Evolutionary conservation across 306 rosid genomes (phyloP).

Genomic region (Prunus mongolica): DNA sequence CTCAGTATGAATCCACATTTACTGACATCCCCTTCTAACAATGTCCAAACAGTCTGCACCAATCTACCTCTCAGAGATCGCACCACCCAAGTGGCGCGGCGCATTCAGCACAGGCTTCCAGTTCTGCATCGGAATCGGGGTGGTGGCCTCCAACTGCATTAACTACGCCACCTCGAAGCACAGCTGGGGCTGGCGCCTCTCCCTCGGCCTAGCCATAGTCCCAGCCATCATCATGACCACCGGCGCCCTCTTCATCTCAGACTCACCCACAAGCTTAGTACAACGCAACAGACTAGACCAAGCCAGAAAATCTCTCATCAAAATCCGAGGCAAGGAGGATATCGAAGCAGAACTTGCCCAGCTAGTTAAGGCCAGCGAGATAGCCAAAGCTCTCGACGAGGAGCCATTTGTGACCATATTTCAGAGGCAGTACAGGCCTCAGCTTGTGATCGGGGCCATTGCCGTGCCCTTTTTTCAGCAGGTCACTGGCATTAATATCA

Average conservation of each 20-base stretch:
- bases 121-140: constrained; percentile 55
- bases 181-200: constrained; percentile 67
- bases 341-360: constrained; percentile 46
- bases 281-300: constrained; percentile 44
- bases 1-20: not conserved
- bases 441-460: constrained; percentile 43
- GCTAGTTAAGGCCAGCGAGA: constrained; percentile 27
- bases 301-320: constrained; percentile 45
- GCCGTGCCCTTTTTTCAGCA: constrained; percentile 58
- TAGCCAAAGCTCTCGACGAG: constrained; percentile 22
- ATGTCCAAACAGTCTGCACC: constrained; percentile 49
- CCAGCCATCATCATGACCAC: constrained; percentile 45
- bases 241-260: constrained; percentile 49
- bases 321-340: constrained; percentile 43
- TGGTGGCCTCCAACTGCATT: constrained; percentile 46
- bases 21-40: not conserved
- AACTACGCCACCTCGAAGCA: constrained; percentile 52
- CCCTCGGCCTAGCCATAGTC: constrained; percentile 60
- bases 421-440: constrained; percentile 58
- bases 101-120: constrained; percentile 74
- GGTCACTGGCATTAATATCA: constrained; percentile 56
- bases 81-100: constrained; percentile 74
- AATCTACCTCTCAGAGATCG: constrained; percentile 65
- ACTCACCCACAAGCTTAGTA: constrained; percentile 58
- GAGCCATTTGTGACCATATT: constrained; percentile 52